A percentile compares a stretch with the other conserved stretches of the same genome.
Conservation (phyloP, 129 eudicot genomes). For the Lactuca saligna region DNA sequence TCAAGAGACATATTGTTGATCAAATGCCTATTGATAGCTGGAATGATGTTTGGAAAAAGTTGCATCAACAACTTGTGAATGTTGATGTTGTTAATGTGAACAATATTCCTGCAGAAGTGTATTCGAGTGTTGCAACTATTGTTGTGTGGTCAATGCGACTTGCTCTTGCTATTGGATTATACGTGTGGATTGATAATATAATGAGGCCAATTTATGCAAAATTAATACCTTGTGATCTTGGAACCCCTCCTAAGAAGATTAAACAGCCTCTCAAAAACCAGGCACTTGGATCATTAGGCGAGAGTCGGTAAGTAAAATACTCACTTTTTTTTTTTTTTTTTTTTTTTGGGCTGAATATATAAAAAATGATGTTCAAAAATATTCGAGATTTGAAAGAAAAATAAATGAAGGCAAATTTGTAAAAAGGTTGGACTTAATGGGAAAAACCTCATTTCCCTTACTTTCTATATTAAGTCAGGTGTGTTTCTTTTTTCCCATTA, state of each 20-base stretch:
- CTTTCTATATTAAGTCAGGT: too few species aligned
- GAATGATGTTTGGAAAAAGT: constrained; percentile 89
- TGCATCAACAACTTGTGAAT: constrained; percentile 88
- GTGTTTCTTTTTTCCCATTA: too few species aligned
- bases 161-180: constrained; percentile 75
- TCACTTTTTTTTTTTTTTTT: not conserved
- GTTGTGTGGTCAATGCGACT: constrained; percentile 98
- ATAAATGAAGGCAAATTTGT: too few species aligned
- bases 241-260: constrained; percentile 58
- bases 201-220: constrained; percentile 89
- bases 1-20: constrained; percentile 73
- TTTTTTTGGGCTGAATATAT: too few species aligned
- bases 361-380: too few species aligned
- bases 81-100: constrained; percentile 74
- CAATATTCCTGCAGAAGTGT: constrained; percentile 65
- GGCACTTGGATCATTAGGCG: constrained; percentile 90
- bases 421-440: too few species aligned
- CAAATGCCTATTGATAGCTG: constrained; percentile 93
- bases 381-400: too few species aligned
- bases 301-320: constrained; percentile 68
- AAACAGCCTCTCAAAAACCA: constrained; percentile 51
- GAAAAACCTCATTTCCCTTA: too few species aligned
- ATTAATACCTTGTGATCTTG: constrained; percentile 70
- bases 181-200: constrained; percentile 72
- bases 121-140: constrained; percentile 74